Evolutionary conservation across 2,329 filamentous ascomycete species (phyloP), one percentile per base, ranked within the genome.

Genomic region (Aulographum hederae): DNA sequence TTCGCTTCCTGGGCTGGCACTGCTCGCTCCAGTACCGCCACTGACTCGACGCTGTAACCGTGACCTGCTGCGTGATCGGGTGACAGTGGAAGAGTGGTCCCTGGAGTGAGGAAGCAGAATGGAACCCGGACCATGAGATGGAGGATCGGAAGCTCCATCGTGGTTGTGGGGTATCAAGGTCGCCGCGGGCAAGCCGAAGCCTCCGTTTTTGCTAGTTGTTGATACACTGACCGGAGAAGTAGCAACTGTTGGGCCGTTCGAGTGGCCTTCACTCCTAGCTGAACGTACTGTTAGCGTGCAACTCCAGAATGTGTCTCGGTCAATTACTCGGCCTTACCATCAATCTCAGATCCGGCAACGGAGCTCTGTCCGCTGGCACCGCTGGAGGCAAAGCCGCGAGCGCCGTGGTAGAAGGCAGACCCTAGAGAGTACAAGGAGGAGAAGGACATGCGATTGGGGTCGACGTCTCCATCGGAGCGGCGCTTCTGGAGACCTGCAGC

Each of bases 11-110:
- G 77, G 76, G 45, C 79, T 89, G 38, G 80, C 71, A 48, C 77
- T 89, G 54, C 78, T 89, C 25, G 75, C 70, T n/a, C 65, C 74
- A 25, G 78, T 85, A 52, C 80, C 89, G 16, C 72, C 76, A 45
- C 82, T 91, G 42, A 89, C 74, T 37, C 82, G 68, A 38, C 82
- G 65, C 49, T 44, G 67, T 63, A 20, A 29, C 19, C 30, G 46
- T n/a, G 51, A 55, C 12, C 52, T 46, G 37, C 52, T 55, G 33
- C 53, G 45, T 5, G 53, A 55, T 34, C 50, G 47, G 19, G 23
- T n/a, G n/a, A 34, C 25, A 4, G 32, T 39, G 15, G 8, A 6
- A 17, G 12, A 17, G 27, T 8, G 6, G 27, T 17, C n/a, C n/a
- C n/a, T n/a, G n/a, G n/a, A n/a, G n/a, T n/a, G n/a, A 13, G 27